Conservation (phyloP, 441 rosid species). For the Gossypium armourianum region DNA sequence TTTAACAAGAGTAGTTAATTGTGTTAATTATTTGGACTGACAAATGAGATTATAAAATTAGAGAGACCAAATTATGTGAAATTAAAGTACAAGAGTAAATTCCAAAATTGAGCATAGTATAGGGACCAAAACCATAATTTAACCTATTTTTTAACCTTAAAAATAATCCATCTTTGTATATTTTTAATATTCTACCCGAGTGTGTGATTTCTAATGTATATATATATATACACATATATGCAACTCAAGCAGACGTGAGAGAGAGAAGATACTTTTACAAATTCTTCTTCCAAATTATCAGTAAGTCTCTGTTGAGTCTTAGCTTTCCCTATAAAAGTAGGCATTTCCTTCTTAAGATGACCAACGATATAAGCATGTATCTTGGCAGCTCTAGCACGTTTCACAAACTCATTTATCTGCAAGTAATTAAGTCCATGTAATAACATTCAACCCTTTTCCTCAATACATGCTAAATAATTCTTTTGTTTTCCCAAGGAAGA, state of each 20-base stretch:
- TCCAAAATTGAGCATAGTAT: too few species aligned
- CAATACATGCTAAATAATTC: background rate
- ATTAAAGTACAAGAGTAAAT: too few species aligned
- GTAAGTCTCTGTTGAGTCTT: slow-evolving; percentile 69
- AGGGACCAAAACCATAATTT: too few species aligned
- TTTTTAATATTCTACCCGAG: background rate
- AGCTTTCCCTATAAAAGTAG: slow-evolving; percentile 78
- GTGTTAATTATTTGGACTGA: too few species aligned
- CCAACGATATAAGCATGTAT: slow-evolving; percentile 86
- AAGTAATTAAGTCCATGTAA: background rate
- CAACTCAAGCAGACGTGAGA: background rate
- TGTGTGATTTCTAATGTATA: background rate
- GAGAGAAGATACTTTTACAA: slow-evolving; percentile 45
- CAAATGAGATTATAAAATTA: too few species aligned
- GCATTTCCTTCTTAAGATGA: slow-evolving; percentile 89
- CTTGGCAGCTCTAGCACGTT: slow-evolving; percentile 88
- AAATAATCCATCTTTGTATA: too few species aligned
- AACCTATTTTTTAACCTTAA: too few species aligned
- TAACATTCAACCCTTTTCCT: background rate
- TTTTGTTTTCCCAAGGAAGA: background rate
- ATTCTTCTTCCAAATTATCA: slow-evolving; percentile 65
- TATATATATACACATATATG: background rate
- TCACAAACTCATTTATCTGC: slow-evolving; percentile 88
- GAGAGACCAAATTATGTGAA: too few species aligned
- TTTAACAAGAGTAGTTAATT: too few species aligned